Base-by-base conservation (phyloP, 495 filamentous ascomycete species). In the Sphaerosporella brunnea region DNA sequence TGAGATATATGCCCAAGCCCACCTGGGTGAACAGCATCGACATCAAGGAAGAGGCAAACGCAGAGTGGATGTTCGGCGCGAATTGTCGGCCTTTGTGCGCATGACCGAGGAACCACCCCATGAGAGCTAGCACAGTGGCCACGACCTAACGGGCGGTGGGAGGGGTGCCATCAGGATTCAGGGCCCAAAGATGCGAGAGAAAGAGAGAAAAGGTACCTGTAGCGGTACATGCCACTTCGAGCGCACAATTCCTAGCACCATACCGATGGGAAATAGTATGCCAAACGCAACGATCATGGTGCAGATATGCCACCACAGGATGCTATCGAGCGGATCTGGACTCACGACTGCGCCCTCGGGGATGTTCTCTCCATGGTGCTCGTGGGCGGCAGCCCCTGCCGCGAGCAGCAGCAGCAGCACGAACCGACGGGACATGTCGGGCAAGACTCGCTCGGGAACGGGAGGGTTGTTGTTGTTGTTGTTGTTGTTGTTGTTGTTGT, bases 161-260 rank as follows among this genome's bases (percentile, higher is more conserved):
- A n/a, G n/a, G n/a, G n/a, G n/a, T n/a, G n/a, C n/a, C n/a, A n/a
- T n/a, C n/a, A n/a, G n/a, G n/a, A n/a, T n/a, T n/a, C n/a, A n/a
- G n/a, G n/a, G n/a, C n/a, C n/a, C n/a, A n/a, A n/a, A n/a, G n/a
- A n/a, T n/a, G n/a, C n/a, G n/a, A n/a, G n/a, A n/a, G n/a, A n/a
- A n/a, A n/a, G n/a, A n/a, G n/a, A n/a, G n/a, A n/a, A n/a, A n/a
- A n/a, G n/a, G n/a, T n/a, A 32, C 28, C 63, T 97, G 90, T 3
- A 86, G 58, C 23, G 90, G 90, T 40, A 97, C 92, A 65, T 97
- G 90, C 84, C 84, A 96, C 52, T 84, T 78, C 39, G 78, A 90
- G 42, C 81, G 84, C 38, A 82, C 70, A 21, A 97, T 93, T 26
- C 90, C 88, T 9, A 96, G 68, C 26, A 97, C 88, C 43, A 97